A percentile compares a stretch with the other conserved stretches of the same genome.
These are phyloP conservation scores for Lichtheimia ramosa DNA, from an alignment of 371 early-diverging fungal species.

Conservation along the genomic window DNA sequence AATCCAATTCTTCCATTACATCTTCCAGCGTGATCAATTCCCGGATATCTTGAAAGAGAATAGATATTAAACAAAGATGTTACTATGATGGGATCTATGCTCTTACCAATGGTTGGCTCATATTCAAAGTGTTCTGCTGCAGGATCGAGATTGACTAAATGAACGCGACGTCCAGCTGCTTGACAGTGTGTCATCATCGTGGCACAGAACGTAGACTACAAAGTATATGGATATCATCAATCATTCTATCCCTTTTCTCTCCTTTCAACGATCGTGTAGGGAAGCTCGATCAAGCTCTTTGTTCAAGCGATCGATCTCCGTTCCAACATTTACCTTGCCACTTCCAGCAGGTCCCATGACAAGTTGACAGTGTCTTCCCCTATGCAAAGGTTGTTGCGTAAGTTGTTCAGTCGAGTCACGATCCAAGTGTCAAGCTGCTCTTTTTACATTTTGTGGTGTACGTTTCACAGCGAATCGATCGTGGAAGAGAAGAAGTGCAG, in stretches of 20 bases:
- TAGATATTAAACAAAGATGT: too few species aligned
- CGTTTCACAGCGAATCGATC: too few species aligned
- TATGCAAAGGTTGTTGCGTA: constrained; percentile 7
- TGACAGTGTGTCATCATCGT: constrained; percentile 93
- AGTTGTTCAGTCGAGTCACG: too few species aligned
- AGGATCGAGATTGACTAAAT: constrained; percentile 98
- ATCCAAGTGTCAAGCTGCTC: too few species aligned
- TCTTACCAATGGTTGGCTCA: constrained; percentile 78
- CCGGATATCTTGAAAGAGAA: constrained; percentile 72
- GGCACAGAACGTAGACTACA: constrained; percentile 92
- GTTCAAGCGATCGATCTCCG: too few species aligned
- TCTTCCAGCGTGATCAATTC: constrained; percentile 97
- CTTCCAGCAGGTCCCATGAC: constrained; percentile 98
- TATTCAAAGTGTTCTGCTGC: constrained; percentile 96
- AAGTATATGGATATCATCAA: neutral
- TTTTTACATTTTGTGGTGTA: too few species aligned
- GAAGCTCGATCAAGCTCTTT: neutral
- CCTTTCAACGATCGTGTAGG: neutral
- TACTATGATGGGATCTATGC: neutral
- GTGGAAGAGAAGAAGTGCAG: too few species aligned
- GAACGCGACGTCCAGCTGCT: constrained; percentile 78
- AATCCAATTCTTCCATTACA: constrained; percentile 96
- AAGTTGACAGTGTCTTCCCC: constrained; percentile 92
- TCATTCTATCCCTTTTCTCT: neutral
- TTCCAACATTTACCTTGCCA: constrained; percentile 73